These are phyloP conservation scores for Graphium sp. DNA, from an alignment of 2,329 filamentous ascomycete species.

Conservation along the genomic window DNA sequence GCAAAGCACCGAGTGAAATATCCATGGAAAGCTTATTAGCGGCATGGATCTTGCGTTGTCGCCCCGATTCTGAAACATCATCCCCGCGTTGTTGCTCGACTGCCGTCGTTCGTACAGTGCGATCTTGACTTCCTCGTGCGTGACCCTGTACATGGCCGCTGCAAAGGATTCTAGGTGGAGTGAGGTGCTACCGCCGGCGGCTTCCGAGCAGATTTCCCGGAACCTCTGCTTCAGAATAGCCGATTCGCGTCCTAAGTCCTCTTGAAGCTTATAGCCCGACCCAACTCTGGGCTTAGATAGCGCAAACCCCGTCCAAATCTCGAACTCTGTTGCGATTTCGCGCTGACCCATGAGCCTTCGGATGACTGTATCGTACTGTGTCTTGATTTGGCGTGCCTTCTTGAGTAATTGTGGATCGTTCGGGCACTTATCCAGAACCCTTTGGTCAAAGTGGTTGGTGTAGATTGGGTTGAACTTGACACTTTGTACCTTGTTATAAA, in stretches of 20 bases:
- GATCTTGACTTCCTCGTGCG: constrained; percentile 48
- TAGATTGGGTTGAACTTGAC: constrained; percentile 61
- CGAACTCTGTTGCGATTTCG: constrained; percentile 74
- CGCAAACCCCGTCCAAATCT: constrained; percentile 78
- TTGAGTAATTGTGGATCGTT: constrained; percentile 36
- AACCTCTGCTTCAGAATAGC: constrained; percentile 51
- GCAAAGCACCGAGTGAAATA: constrained; percentile 60
- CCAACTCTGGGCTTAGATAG: constrained; percentile 55
- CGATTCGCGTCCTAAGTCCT: constrained; percentile 60
- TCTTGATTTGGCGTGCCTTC: constrained; percentile 51
- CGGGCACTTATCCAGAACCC: constrained; percentile 49
- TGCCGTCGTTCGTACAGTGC: constrained; percentile 30
- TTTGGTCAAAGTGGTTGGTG: constrained; percentile 54
- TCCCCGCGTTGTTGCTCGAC: constrained; percentile 16
- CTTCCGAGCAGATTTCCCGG: constrained; percentile 45
- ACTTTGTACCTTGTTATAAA: constrained; percentile 60
- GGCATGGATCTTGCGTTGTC: constrained; percentile 40
- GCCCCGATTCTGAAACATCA: constrained; percentile 4
- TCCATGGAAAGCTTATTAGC: constrained; percentile 86
- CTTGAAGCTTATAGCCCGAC: constrained; percentile 72
- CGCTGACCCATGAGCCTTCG: constrained; percentile 72
- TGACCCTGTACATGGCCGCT: constrained; percentile 77
- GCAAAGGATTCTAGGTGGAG: constrained; percentile 52
- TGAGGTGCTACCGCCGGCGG: constrained; percentile 42
- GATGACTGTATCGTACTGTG: constrained; percentile 60